Evolutionary conservation across 257 asterid genomes (phyloP), one percentile per base, ranked within the genome.

Genomic region (Linaria vulgaris): DNA sequence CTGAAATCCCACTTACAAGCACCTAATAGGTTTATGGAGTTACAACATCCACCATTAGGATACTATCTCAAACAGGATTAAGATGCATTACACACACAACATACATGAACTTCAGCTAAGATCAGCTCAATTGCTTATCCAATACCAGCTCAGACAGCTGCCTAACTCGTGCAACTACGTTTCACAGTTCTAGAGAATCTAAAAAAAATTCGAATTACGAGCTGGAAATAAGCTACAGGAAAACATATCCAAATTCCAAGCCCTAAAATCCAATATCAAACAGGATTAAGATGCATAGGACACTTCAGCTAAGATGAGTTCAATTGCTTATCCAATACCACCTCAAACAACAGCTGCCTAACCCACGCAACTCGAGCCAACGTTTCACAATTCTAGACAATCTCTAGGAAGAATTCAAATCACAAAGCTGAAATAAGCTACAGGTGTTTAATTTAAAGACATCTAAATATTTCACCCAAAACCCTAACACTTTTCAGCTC

Each of bases 401-500:
- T 0, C 25, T n/a, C n/a, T 27, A 27, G 6, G 34, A 27, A 22
- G 38, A 43, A 6, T 22, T 12, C 39, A 51, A 52, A 64, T 64
- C 5, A 46, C 9, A 12, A 24, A 17, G 17, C 11, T 0, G 23
- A 13, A 23, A 44, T 16, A 55, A 14, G 14, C 11, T 15, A 30
- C 44, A 34, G 17, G 17, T n/a, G n/a, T n/a, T n/a, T n/a, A n/a
- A n/a, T n/a, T n/a, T n/a, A n/a, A n/a, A n/a, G n/a, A n/a, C n/a
- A n/a, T n/a, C n/a, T n/a, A n/a, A n/a, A n/a, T n/a, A n/a, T n/a
- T n/a, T 5, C 56, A 5, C 27, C 37, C 41, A 10, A 21, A 64
- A 23, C 61, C 54, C 69, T 37, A 55, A 64, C 45, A 52, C 22
- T 63, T 31, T 48, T 34, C 16, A 31, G n/a, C 67, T 47, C 54